Evolutionary conservation across 2,329 filamentous ascomycete species (phyloP).

Genomic region (Aspergillus sp.): DNA sequence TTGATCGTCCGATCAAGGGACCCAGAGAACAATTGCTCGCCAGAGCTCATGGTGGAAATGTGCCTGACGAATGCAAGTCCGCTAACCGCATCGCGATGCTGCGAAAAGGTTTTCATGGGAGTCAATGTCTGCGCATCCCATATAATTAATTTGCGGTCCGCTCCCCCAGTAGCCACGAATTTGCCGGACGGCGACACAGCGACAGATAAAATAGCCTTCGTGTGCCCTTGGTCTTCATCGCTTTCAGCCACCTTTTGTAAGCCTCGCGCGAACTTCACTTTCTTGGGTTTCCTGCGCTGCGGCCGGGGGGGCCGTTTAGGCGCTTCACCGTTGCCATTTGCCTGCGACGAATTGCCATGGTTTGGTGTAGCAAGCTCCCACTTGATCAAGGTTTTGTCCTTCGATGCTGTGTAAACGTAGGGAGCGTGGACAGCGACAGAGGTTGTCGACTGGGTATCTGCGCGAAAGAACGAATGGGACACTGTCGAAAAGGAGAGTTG

Average conservation of each 20-base stretch:
- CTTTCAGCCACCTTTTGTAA: slow-evolving; percentile 32
- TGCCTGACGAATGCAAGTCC: slow-evolving; percentile 76
- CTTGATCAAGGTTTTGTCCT: slow-evolving; percentile 75
- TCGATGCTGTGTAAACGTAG: slow-evolving; percentile 79
- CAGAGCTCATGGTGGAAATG: slow-evolving; percentile 45
- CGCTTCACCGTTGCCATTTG: slow-evolving; percentile 55
- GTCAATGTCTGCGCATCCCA: slow-evolving; percentile 75
- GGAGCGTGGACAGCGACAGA: slow-evolving; percentile 69
- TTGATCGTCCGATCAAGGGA: slow-evolving; percentile 91
- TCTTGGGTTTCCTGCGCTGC: slow-evolving; percentile 36
- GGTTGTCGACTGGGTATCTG: slow-evolving; percentile 68
- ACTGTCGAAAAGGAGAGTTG: slow-evolving; percentile 62
- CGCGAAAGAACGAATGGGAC: slow-evolving; percentile 63
- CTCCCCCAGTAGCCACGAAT: slow-evolving; percentile 81
- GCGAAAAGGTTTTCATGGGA: slow-evolving; percentile 74
- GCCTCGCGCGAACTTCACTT: slow-evolving; percentile 41
- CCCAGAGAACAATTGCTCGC: slow-evolving; percentile 82
- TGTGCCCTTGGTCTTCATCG: slow-evolving; percentile 58
- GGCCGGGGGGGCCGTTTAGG: slow-evolving; percentile 48
- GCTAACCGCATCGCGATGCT: slow-evolving; percentile 82
- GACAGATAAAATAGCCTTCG: slow-evolving; percentile 68
- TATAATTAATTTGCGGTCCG: slow-evolving; percentile 74
- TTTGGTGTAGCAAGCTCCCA: slow-evolving; percentile 62
- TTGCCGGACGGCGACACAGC: slow-evolving; percentile 83
- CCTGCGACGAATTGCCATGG: slow-evolving; percentile 27